Conservation (phyloP, 2,329 filamentous ascomycete genomes). For the Ascocoryne sarcoides region DNA sequence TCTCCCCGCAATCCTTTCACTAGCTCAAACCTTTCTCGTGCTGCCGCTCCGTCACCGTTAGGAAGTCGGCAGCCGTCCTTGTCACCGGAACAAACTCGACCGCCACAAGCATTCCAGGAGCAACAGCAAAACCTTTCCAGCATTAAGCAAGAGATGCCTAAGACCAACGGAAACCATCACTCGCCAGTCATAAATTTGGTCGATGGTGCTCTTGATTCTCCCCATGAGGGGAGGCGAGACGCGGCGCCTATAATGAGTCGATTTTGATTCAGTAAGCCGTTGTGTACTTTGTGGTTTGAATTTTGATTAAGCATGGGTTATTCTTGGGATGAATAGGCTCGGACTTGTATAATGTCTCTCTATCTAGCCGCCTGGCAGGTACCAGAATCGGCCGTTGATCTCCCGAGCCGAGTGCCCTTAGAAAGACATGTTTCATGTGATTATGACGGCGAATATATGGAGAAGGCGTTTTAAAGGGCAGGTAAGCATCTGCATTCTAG, state of each 20-base stretch:
- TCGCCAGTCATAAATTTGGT: constrained; percentile 11
- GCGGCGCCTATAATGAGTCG: constrained; percentile 18
- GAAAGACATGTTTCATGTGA: too few relatives aligned
- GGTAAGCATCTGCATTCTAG: constrained; percentile 10
- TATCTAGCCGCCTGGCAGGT: too few relatives aligned
- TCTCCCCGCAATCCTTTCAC: constrained; percentile 27
- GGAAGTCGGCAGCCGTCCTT: constrained; percentile 27
- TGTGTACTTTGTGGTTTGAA: too few relatives aligned
- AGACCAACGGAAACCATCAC: constrained; percentile 17
- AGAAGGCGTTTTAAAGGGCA: constrained; percentile 17
- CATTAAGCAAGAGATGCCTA: constrained; percentile 5
- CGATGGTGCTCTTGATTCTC: constrained; percentile 19
- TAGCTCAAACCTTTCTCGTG: constrained; percentile 22
- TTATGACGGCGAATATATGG: constrained; percentile 21
- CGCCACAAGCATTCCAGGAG: constrained; percentile 12
- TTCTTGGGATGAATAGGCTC: too few relatives aligned
- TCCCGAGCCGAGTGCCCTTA: too few relatives aligned
- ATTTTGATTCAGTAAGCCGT: constrained; percentile 19
- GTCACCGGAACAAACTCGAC: constrained; percentile 24
- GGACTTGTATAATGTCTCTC: too few relatives aligned
- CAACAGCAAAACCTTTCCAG: constrained; percentile 9
- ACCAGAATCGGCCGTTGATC: too few relatives aligned
- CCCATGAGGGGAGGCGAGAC: constrained; percentile 19
- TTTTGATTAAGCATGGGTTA: too few relatives aligned
- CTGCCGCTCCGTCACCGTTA: constrained; percentile 26